These are phyloP conservation scores for Lentinula raphanica DNA, from an alignment of 768 basidiomycete species.

Conservation along the genomic window DNA sequence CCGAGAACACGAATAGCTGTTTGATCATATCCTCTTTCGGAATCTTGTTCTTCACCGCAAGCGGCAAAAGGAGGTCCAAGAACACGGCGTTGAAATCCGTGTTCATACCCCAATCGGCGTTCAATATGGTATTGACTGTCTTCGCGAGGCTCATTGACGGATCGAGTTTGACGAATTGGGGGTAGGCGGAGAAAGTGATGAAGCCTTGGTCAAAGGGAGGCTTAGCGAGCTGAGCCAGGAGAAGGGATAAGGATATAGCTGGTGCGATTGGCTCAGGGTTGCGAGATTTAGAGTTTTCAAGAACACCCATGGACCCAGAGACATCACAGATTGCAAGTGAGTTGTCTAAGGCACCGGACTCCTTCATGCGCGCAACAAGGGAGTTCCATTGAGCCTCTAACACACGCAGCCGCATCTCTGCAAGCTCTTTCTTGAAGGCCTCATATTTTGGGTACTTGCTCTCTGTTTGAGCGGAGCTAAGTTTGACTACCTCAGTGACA, in stretches of 20 bases:
- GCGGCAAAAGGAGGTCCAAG: conserved; percentile 53
- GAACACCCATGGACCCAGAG: conserved; percentile 63
- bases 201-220: conserved; percentile 62
- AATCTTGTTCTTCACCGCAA: conserved; percentile 53
- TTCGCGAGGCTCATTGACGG: conserved; percentile 31
- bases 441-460: conserved; percentile 18
- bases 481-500: conserved; percentile 31
- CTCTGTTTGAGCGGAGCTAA: neutral
- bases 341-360: conserved; percentile 53
- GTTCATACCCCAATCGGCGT: conserved; percentile 46
- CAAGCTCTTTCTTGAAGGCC: conserved; percentile 25
- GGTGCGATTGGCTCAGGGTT: conserved; percentile 46
- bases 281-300: conserved; percentile 8
- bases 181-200: conserved; percentile 60
- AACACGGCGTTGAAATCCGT: conserved; percentile 64
- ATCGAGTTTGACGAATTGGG: conserved; percentile 47
- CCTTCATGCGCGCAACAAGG: conserved; percentile 47
- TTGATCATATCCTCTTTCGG: conserved; percentile 69
- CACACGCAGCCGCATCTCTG: conserved; percentile 35
- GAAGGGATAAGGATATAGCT: conserved; percentile 58
- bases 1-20: conserved; percentile 69
- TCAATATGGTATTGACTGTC: conserved; percentile 32
- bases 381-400: conserved; percentile 65
- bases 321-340: conserved; percentile 69
- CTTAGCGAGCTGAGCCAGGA: conserved; percentile 56